Conservation (phyloP, 345 rosid species). For the Litchi chinensis region DNA sequence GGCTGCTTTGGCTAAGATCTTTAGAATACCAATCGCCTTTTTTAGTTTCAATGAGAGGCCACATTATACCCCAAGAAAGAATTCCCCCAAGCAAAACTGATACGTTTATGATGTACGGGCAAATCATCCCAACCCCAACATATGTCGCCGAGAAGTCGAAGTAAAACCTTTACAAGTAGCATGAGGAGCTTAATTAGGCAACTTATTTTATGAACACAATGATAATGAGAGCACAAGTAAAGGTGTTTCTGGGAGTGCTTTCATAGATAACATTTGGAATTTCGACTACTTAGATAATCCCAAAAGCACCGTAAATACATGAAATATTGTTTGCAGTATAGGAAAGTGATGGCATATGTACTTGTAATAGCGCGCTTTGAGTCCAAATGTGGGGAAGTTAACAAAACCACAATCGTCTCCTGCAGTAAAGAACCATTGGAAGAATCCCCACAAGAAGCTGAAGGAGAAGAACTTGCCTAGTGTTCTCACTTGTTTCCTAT, state of each 20-base stretch:
- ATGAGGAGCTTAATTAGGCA: conserved; percentile 5
- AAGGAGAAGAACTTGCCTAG: conserved; percentile 76
- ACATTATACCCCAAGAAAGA: conserved; percentile 84
- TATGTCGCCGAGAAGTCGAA: conserved; percentile 87
- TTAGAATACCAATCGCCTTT: conserved; percentile 65
- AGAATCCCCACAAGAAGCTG: conserved; percentile 90
- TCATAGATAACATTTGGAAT: too few species aligned
- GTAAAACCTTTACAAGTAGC: conserved; percentile 58
- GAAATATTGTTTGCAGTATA: conserved; percentile 1
- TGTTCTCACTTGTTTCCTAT: conserved; percentile 75
- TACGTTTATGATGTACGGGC: conserved; percentile 73
- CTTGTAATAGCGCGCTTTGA: conserved; percentile 63
- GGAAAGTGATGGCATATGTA: conserved; percentile 23
- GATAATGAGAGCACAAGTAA: not conserved
- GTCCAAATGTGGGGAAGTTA: conserved; percentile 81
- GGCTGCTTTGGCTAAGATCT: conserved; percentile 36
- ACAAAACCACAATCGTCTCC: conserved; percentile 66
- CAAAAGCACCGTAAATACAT: not conserved
- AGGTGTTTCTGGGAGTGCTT: too few species aligned
- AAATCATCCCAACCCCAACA: conserved; percentile 92
- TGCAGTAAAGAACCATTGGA: conserved; percentile 82
- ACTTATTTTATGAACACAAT: not conserved
- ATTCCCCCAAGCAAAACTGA: conserved; percentile 72
- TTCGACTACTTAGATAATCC: too few species aligned
- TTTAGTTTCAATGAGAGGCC: conserved; percentile 72